Percentiles rank a stretch among this genome's conserved stretches.
Conservation (phyloP, 805 yeast genomes). For the Candida suzukii region DNA sequence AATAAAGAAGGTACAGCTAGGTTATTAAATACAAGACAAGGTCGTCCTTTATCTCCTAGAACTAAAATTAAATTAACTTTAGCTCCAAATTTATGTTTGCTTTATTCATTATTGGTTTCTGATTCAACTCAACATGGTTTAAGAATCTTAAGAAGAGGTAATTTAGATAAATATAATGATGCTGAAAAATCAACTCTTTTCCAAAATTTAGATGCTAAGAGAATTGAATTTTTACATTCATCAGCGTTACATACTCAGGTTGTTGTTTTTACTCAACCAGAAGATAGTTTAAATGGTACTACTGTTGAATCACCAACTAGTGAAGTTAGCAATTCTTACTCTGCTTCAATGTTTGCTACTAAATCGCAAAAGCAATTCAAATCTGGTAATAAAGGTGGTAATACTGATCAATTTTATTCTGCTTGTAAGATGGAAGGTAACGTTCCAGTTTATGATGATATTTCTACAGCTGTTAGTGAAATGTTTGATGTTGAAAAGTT, state of each 20-base stretch:
- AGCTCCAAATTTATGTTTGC: constrained; percentile 34
- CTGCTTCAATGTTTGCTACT: neutral
- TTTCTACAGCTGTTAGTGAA: constrained; percentile 38
- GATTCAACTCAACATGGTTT: constrained; percentile 16
- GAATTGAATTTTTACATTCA: neutral
- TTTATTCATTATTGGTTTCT: constrained; percentile 36
- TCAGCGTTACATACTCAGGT: constrained; percentile 11
- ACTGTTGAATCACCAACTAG: neutral
- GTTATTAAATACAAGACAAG: constrained; percentile 13
- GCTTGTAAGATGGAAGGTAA: constrained; percentile 11
- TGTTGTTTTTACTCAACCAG: constrained; percentile 7
- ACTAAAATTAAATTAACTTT: constrained; percentile 41
- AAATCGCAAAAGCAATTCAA: constrained; percentile 1
- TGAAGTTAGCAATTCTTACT: no score
- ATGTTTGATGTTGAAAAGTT: constrained; percentile 35
- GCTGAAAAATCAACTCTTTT: neutral
- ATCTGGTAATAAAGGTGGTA: neutral
- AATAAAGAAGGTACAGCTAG: neutral
- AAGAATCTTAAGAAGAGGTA: neutral
- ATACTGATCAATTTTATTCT: constrained; percentile 1
- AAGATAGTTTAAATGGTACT: neutral
- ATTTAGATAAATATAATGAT: neutral
- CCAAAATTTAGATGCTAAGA: neutral
- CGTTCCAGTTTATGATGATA: constrained; percentile 19
- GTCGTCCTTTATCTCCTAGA: constrained; percentile 43